A percentile compares a stretch with the other conserved stretches of the same genome.
Conservation (phyloP, 2,329 filamentous ascomycete species). For the Calonectria montana region DNA sequence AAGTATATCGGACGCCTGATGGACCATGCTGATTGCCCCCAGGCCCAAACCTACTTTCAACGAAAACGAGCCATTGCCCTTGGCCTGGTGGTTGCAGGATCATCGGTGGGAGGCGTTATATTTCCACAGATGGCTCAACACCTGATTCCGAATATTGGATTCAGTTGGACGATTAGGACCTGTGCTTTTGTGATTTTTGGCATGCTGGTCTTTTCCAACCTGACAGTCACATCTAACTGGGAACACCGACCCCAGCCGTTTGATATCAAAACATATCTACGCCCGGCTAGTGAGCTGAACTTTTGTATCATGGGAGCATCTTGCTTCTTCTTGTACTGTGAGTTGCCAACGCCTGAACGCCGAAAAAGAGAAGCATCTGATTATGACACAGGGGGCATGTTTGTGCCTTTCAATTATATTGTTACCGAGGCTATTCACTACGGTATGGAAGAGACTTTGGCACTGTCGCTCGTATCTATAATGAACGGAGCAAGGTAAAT, state of each 20-base stretch:
- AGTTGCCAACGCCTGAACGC: background rate
- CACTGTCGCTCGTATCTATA: constrained; percentile 31
- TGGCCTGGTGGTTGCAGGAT: constrained; percentile 68
- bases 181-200: constrained; percentile 60
- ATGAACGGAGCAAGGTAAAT: constrained; percentile 33
- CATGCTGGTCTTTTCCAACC: constrained; percentile 33
- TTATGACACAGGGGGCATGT: constrained; percentile 26
- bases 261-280: constrained; percentile 22
- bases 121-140: constrained; percentile 49
- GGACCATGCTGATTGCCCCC: background rate
- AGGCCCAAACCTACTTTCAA: constrained; percentile 34
- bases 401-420: constrained; percentile 34
- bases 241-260: constrained; percentile 22
- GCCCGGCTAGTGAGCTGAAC: constrained; percentile 20
- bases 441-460: constrained; percentile 27
- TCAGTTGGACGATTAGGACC: constrained; percentile 64
- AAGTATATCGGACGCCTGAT: background rate
- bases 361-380: constrained; percentile 9
- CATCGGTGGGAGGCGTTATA: constrained; percentile 64
- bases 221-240: constrained; percentile 33
- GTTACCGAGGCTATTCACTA: constrained; percentile 31
- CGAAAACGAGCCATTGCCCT: constrained; percentile 65
- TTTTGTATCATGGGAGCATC: constrained; percentile 29
- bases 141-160: constrained; percentile 36
- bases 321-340: constrained; percentile 33